These are phyloP conservation scores for Malus sylvestris DNA, from an alignment of 306 rosid species.

Conservation along the genomic window DNA sequence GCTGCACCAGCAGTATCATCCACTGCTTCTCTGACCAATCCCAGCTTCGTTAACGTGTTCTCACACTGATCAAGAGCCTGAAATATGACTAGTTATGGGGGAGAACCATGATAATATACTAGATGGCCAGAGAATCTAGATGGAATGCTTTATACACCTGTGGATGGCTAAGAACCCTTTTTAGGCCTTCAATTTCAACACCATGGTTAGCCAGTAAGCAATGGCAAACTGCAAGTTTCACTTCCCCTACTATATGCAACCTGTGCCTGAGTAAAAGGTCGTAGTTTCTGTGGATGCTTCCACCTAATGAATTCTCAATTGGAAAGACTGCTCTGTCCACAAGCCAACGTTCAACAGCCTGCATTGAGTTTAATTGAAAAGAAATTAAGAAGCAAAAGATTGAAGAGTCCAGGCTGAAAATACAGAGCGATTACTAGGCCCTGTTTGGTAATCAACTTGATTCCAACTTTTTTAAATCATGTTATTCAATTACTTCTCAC, in stretches of 20 bases:
- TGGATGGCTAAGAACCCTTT: constrained; percentile 88
- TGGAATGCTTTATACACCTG: constrained; percentile 44
- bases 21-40: constrained; percentile 85
- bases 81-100: constrained; percentile 14
- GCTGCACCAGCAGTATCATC: constrained; percentile 99
- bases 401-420: neutral
- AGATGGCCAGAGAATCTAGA: constrained; percentile 1
- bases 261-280: constrained; percentile 89
- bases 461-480: neutral
- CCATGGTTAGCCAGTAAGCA: constrained; percentile 86
- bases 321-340: constrained; percentile 98
- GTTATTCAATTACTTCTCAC: neutral
- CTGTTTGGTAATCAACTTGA: too few species aligned
- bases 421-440: neutral
- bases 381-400: neutral
- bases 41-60: constrained; percentile 61
- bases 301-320: constrained; percentile 91
- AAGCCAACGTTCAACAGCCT: constrained; percentile 94
- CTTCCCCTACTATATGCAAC: constrained; percentile 94
- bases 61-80: constrained; percentile 99
- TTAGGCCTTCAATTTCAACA: constrained; percentile 60
- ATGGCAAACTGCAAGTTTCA: constrained; percentile 81
- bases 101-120: neutral
- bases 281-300: constrained; percentile 96
- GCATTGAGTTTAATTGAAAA: constrained; percentile 6